Conservation (phyloP, 805 yeast genomes). For the Priceomyces carsonii region DNA sequence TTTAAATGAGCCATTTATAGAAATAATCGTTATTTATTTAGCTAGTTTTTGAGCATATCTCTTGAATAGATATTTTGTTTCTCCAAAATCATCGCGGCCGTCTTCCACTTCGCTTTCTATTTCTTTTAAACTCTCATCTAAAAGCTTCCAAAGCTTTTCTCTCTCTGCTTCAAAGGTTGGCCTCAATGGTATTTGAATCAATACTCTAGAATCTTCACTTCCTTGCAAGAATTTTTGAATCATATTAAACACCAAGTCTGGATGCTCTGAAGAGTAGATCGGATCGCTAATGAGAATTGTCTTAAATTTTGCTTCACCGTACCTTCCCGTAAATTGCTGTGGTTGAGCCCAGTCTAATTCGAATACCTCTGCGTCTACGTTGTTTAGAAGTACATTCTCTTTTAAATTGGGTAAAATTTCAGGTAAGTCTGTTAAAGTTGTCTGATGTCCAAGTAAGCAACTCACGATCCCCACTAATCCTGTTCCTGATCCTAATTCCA, state of each 20-base stretch:
- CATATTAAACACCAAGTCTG: conserved; percentile 67
- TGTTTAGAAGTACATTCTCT: conserved; percentile 60
- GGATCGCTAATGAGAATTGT: conserved; percentile 84
- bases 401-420: conserved; percentile 72
- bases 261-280: conserved; percentile 81
- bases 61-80: conserved; percentile 57
- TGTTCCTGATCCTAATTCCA: conserved; percentile 95
- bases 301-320: conserved; percentile 42
- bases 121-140: conserved; percentile 42
- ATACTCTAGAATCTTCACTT: conserved; percentile 41
- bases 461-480: conserved; percentile 84
- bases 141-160: conserved; percentile 53
- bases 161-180: conserved; percentile 66
- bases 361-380: conserved; percentile 32
- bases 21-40: background rate
- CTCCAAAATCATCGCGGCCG: conserved; percentile 88
- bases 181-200: conserved; percentile 79
- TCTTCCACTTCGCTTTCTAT: conserved; percentile 45
- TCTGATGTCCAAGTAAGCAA: conserved; percentile 49
- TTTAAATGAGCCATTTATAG: conserved; percentile 15
- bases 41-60: conserved; percentile 15
- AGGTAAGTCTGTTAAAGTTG: conserved; percentile 72
- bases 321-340: conserved; percentile 23
- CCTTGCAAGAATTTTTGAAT: conserved; percentile 45
- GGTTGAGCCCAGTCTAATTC: conserved; percentile 83